Evolutionary conservation across 2,329 filamentous ascomycete genomes (phyloP).

Genomic region (Calcarisporium arbuscula): DNA sequence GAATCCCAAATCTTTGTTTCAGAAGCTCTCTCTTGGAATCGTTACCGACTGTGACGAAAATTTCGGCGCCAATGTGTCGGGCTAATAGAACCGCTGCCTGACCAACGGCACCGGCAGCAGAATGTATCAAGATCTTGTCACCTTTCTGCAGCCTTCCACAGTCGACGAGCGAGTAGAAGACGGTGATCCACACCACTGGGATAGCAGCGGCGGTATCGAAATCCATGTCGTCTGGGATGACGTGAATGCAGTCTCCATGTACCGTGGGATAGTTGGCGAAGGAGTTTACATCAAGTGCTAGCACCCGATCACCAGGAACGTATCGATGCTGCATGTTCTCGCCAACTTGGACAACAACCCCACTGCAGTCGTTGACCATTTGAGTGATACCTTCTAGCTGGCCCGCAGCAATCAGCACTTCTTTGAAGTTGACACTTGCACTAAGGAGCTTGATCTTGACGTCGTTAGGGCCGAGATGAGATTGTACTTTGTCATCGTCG

Average conservation of each 20-base stretch:
- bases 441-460: not conserved
- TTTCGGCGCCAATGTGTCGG: not conserved
- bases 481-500: not conserved
- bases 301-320: too few species aligned
- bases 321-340: too few species aligned
- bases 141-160: not conserved
- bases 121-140: not conserved
- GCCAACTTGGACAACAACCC: not conserved
- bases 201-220: not conserved
- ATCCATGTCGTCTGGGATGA: not conserved
- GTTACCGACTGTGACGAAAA: constrained; percentile 3
- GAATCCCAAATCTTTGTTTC: not conserved
- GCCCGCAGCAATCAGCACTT: too few species aligned
- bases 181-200: not conserved
- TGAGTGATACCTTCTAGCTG: too few species aligned
- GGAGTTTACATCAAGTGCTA: not conserved
- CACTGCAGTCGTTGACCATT: not conserved
- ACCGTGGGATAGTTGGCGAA: not conserved
- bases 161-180: not conserved
- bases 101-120: not conserved
- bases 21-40: constrained; percentile 1
- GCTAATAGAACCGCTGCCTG: not conserved
- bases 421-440: too few species aligned
- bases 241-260: not conserved
- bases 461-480: not conserved